Conservation (phyloP, 2,329 filamentous ascomycete genomes). For the Esteya vermicola region DNA sequence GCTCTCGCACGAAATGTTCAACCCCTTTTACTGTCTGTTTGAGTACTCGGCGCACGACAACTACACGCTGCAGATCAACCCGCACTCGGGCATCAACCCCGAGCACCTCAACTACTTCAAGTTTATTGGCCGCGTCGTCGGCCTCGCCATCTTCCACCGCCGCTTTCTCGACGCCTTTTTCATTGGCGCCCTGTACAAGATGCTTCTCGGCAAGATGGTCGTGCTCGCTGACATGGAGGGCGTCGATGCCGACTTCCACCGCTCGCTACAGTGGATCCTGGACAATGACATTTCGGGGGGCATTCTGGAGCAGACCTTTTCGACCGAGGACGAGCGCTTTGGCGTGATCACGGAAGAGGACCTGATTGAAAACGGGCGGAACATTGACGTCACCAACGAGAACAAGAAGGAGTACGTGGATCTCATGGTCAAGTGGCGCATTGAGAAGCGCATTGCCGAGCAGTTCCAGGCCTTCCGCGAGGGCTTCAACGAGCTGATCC, state of each 20-base stretch:
- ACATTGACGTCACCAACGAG: conserved; percentile 94
- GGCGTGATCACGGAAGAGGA: conserved; percentile 91
- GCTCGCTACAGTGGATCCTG: conserved; percentile 92
- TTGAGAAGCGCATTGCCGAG: conserved; percentile 94
- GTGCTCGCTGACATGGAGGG: conserved; percentile 93
- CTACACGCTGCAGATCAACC: conserved; percentile 98
- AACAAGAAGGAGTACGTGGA: conserved; percentile 99
- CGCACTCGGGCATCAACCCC: conserved; percentile 96
- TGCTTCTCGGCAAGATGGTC: conserved; percentile 92
- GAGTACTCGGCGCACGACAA: conserved; percentile 99
- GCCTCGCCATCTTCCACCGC: conserved; percentile 92
- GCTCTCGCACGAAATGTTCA: conserved; percentile 99
- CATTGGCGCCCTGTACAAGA: conserved; percentile 98
- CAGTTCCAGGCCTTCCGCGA: conserved; percentile 97
- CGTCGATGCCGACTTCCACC: conserved; percentile 94
- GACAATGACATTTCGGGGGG: conserved; percentile 92
- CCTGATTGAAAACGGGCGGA: conserved; percentile 73
- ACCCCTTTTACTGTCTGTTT: conserved; percentile 98
- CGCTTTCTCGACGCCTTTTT: conserved; percentile 98
- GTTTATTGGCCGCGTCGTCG: conserved; percentile 95
- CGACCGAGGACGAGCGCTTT: conserved; percentile 93
- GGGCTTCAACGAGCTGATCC: conserved; percentile 95
- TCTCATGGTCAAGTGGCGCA: conserved; percentile 97
- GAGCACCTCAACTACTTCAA: conserved; percentile 99
- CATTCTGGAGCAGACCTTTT: conserved; percentile 89